A percentile compares a stretch with the other conserved stretches of the same genome.
Evolutionary conservation across 768 basidiomycete species (phyloP).

Genomic region (Lactarius hatsudake): DNA sequence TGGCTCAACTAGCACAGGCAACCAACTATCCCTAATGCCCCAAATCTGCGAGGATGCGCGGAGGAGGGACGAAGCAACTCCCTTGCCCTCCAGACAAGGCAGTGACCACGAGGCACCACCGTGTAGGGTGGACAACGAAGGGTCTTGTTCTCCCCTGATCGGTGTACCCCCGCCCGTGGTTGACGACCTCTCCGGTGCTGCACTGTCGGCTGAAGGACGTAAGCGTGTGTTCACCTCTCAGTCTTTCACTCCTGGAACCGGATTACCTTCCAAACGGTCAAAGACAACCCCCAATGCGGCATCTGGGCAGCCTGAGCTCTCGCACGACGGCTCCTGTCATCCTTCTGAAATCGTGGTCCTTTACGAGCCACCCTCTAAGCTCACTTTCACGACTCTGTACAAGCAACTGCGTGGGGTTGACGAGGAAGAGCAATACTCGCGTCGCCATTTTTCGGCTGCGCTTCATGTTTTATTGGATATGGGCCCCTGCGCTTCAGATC

Average conservation of each 20-base stretch:
- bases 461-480: constrained; percentile 49
- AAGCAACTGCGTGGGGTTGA: constrained; percentile 48
- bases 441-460: constrained; percentile 47
- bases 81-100: constrained; percentile 20
- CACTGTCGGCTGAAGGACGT: constrained; percentile 16
- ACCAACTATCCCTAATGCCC: constrained; percentile 38
- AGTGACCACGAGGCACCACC: constrained; percentile 22
- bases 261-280: constrained; percentile 6
- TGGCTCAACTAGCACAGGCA: not conserved
- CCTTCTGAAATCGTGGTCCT: constrained; percentile 54
- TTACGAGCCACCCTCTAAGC: constrained; percentile 44
- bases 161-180: constrained; percentile 21
- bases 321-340: not conserved
- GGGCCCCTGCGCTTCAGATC: constrained; percentile 66
- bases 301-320: constrained; percentile 3
- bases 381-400: constrained; percentile 43
- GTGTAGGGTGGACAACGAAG: constrained; percentile 23
- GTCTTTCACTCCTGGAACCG: constrained; percentile 14
- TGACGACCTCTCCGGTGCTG: constrained; percentile 23
- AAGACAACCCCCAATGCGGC: constrained; percentile 2
- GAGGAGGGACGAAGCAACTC: constrained; percentile 34
- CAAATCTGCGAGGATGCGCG: constrained; percentile 52
- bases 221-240: constrained; percentile 13
- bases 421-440: constrained; percentile 39
- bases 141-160: constrained; percentile 25